Base-by-base conservation (phyloP, 1,139 yeast species). In the Candida freyschussii region DNA sequence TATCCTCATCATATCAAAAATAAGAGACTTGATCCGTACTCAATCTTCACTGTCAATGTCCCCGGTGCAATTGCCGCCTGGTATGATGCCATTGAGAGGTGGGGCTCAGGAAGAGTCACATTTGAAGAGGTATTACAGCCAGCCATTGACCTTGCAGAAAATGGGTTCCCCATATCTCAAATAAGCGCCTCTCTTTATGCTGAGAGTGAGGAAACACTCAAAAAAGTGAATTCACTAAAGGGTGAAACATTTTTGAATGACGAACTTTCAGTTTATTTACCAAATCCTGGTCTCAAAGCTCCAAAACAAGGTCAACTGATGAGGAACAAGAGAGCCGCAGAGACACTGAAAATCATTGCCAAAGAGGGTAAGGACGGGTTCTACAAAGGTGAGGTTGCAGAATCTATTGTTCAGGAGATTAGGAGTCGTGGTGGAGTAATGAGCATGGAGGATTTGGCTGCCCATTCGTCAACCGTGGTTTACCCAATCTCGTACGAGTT, bases 31-130 rank as follows among this genome's bases (percentile, higher is more conserved):
- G 71, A 73, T 0, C 52, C 56, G 13, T 42, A 64, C 17, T 78
- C 85, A 2, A 71, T 76, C 3, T 75, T 75, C 41, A 60, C 79
- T 1, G 74, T 78, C 8, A 80, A 80, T 26, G 85, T 81, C 13
- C 91, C 91, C 1, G 93, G 93, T 5, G 81, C 85, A 2, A 69
- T 80, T 30, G 83, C 84, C 7, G 89, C 83, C 1, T 82, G 91
- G 91, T 55, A 67, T 30, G 91, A 83, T 54, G 73, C 85, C 2
- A 59, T 69, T 30, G 75, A 71, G 26, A 59, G 59, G 40, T 83
- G 89, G 86, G 94, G 94, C 1, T 75, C 83, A 24, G 81, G 83
- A 2, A 75, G 72, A 9, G 75, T 83, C 12, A 48, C 74, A 0
- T 58, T 83, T 48, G 70, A 55, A 4, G 78, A 82, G 39, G 65